phyloP scores from a whole-genome alignment of 129 eudicot genomes.

The Centaurea solstitialis region DNA sequence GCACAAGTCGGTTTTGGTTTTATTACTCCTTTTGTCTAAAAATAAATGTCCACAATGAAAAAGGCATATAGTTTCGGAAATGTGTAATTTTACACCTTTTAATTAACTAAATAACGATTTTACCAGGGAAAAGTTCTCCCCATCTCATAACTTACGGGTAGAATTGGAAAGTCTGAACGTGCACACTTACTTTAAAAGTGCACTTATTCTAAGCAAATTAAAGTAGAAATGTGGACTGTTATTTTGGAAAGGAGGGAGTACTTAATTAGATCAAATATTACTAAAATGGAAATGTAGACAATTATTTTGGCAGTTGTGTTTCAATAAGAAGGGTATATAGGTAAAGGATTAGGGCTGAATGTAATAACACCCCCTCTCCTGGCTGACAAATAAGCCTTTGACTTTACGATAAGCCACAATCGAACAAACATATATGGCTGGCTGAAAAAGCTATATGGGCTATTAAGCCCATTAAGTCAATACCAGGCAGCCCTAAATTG shows the following conservation, averaged over 20 bases:
- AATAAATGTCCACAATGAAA: neutral
- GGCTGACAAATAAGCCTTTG: neutral
- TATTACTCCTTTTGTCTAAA: too few relatives aligned
- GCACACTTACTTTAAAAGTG: neutral
- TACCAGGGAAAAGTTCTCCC: neutral
- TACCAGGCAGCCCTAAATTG: neutral
- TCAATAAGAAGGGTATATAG: neutral
- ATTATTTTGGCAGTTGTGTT: too few relatives aligned
- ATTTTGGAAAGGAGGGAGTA: neutral
- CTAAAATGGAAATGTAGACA: neutral
- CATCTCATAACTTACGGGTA: neutral
- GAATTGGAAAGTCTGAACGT: neutral
- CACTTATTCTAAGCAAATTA: neutral
- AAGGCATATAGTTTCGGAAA: neutral
- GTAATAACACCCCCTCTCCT: neutral
- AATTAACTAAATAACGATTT: neutral
- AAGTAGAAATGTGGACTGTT: neutral
- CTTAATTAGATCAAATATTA: neutral
- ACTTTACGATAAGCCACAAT: neutral
- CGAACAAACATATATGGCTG: too few relatives aligned
- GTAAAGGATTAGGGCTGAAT: neutral
- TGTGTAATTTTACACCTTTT: neutral
- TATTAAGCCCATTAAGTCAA: too few relatives aligned
- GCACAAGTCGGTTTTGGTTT: too few relatives aligned
- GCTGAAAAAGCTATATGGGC: too few relatives aligned